Evolutionary conservation across 345 rosid genomes (phyloP), one percentile per base, ranked within the genome.

Genomic region (Lepidium africanum): DNA sequence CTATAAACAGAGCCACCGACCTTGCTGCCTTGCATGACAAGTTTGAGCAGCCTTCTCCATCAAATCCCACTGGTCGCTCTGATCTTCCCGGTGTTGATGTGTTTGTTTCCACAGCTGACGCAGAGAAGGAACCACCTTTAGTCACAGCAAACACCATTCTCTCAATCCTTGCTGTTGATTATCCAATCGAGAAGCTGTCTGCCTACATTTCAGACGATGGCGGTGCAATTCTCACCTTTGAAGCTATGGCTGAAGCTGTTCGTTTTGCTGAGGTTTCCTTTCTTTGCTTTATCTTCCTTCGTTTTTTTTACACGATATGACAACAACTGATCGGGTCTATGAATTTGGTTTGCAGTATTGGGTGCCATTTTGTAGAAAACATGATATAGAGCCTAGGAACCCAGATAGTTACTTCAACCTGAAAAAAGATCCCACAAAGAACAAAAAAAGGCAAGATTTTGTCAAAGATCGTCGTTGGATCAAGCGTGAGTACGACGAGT

Each of bases 231-330:
- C 87, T 92, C 76, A 92, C 87, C 13, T 92, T 92, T 48, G 98
- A 90, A 80, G 98, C 98, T 69, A 92, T 92, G 98, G 98, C 96
- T 27, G 96, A 90, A 80, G 92, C 98, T 23, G 82, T 92, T 67
- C 83, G 78, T 39, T 92, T 92, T 62, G 92, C 95, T 0, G 91
- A 92, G 87, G 76, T 76, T 65, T 76, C 57, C 15, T 48, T 35
- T n/a, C n/a, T 42, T 35, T 32, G 6, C 30, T 30, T 38, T 27
- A 32, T 53, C 39, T 27, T 25, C n/a, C n/a, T n/a, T n/a, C n/a
- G n/a, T n/a, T 45, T 2, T 30, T 5, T 30, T 30, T 30, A 30
- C 33, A 5, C 7, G 33, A 30, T 45, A 3, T 48, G 30, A 23
- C 17, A 10, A 33, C n/a, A 46, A 5, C 15, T 62, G 45, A 62